Percentiles rank a stretch among this genome's conserved stretches.
phyloP scores from a whole-genome alignment of 1,284 basidiomycete genomes.

The Hortiboletus rubellus region DNA sequence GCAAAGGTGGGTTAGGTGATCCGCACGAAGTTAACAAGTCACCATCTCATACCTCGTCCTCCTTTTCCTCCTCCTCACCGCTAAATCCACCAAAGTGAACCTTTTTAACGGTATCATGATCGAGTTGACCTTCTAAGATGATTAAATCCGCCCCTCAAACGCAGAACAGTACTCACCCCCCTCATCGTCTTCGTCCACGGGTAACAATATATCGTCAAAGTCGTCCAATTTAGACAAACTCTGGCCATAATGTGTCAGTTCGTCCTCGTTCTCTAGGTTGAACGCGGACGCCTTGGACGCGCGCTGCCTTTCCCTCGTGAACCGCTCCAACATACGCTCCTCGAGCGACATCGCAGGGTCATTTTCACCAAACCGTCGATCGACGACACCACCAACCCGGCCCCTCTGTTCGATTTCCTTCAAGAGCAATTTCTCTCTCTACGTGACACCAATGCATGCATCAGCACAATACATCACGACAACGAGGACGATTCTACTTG shows the following conservation, averaged over 20 bases:
- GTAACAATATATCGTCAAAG: conserved; percentile 79
- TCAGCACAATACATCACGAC: conserved; percentile 15
- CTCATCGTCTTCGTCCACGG: conserved; percentile 68
- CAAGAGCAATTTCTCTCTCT: conserved; percentile 86
- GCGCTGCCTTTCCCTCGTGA: conserved; percentile 86
- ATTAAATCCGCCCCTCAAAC: conserved; percentile 27
- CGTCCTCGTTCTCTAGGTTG: conserved; percentile 89
- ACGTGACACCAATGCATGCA: neutral
- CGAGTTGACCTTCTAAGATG: conserved; percentile 57
- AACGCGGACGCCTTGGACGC: conserved; percentile 80
- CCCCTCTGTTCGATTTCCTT: conserved; percentile 82
- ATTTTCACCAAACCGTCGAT: conserved; percentile 96
- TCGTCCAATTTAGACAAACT: conserved; percentile 85
- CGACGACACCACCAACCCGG: conserved; percentile 86
- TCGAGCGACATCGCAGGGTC: conserved; percentile 89
- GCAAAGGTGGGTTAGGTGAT: conserved; percentile 8
- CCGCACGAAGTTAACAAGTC: neutral
- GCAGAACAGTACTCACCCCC: conserved; percentile 24
- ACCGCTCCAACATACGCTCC: conserved; percentile 96
- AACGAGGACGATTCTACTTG: conserved; percentile 56
- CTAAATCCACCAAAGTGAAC: conserved; percentile 88
- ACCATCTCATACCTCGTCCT: conserved; percentile 45
- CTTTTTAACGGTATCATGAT: conserved; percentile 60
- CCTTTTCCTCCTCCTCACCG: conserved; percentile 66
- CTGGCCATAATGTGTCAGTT: conserved; percentile 93